phyloP scores from a whole-genome alignment of 257 asterid genomes.

The Hygrophila difformis region DNA sequence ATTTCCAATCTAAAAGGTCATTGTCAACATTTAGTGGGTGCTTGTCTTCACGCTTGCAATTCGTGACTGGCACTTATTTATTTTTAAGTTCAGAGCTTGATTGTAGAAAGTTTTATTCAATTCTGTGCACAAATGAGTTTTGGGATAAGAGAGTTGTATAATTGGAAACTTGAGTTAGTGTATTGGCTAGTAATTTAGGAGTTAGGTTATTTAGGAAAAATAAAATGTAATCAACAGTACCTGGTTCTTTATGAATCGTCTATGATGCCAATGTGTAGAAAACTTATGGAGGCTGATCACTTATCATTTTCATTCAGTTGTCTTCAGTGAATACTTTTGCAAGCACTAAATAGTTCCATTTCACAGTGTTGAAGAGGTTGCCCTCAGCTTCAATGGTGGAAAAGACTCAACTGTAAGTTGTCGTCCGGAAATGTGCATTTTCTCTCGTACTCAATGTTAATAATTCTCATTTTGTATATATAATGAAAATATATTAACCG shows the following conservation, averaged over 20 bases:
- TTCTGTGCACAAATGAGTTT: neutral
- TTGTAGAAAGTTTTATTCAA: neutral
- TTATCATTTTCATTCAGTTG: neutral
- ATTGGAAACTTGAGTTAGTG: neutral
- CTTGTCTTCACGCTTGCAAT: neutral
- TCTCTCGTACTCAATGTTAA: neutral
- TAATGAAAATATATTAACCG: slow-evolving; percentile 3
- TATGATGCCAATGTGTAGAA: neutral
- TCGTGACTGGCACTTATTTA: neutral
- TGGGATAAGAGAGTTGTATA: neutral
- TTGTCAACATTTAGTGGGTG: neutral
- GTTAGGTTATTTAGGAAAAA: slow-evolving; percentile 8
- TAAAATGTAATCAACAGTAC: neutral
- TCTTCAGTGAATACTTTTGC: neutral
- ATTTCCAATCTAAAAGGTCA: neutral
- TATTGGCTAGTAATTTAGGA: neutral
- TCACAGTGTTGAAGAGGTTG: slow-evolving; percentile 77
- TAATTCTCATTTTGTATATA: no score
- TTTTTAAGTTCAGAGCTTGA: slow-evolving; percentile 1
- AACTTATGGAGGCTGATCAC: neutral
- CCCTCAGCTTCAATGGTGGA: slow-evolving; percentile 94
- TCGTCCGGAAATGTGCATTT: slow-evolving; percentile 7
- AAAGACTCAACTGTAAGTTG: slow-evolving; percentile 89
- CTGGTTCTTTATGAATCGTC: slow-evolving; percentile 10
- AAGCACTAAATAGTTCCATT: slow-evolving; percentile 13